Evolutionary conservation across 2,329 filamentous ascomycete species (phyloP).

Genomic region (Mycosphaerelloides madeirae): DNA sequence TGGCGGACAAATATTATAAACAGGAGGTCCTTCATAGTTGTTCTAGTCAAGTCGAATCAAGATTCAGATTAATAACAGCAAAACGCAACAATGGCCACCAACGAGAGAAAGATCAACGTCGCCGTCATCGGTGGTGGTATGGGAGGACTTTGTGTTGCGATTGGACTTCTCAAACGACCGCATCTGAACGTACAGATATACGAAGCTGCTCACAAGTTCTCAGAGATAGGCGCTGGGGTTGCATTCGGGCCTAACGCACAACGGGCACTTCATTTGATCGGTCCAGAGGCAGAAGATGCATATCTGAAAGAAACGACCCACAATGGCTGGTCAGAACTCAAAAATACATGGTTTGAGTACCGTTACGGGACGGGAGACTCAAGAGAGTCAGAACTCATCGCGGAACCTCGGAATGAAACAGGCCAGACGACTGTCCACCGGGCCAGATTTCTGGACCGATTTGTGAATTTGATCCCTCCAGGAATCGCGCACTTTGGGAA

Average conservation of each 20-base stretch:
- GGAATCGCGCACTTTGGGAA: conserved; percentile 31
- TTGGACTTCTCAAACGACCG: conserved; percentile 47
- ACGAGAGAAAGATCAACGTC: no score
- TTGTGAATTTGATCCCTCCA: conserved; percentile 38
- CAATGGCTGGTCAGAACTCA: no score
- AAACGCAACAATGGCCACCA: no score
- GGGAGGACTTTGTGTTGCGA: conserved; percentile 50
- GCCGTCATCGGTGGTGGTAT: conserved; percentile 33
- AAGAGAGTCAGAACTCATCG: not conserved
- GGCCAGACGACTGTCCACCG: conserved; percentile 29
- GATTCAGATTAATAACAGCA: no score
- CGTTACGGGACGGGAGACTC: no score
- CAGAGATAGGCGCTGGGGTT: conserved; percentile 9
- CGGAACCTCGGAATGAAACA: conserved; percentile 2
- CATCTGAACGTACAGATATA: conserved; percentile 49
- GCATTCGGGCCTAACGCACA: conserved; percentile 50
- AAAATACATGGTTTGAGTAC: no score
- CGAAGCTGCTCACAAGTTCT: conserved; percentile 44
- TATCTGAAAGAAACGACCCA: conserved; percentile 3
- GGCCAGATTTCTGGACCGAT: conserved; percentile 37
- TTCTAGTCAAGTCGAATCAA: no score
- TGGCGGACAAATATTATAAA: no score
- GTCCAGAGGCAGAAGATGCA: conserved; percentile 37
- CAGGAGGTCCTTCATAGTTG: no score
- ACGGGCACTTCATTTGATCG: conserved; percentile 50